Conservation (phyloP, 768 basidiomycete species). For the Hygrocybe coccinea region DNA sequence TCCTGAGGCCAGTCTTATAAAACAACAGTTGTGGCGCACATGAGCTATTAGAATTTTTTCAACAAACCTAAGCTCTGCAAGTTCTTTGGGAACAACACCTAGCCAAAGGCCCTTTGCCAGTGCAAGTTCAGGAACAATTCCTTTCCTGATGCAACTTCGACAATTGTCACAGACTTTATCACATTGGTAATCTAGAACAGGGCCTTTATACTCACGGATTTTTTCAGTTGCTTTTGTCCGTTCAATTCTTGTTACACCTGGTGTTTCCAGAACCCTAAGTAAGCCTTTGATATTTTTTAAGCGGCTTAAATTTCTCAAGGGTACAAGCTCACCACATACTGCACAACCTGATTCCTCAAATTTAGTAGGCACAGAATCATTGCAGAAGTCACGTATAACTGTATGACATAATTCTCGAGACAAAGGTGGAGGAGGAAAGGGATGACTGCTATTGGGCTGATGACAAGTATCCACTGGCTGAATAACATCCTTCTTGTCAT, state of each 20-base stretch:
- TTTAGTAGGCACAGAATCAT: neutral
- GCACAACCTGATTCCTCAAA: constrained; percentile 29
- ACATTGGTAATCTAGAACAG: constrained; percentile 13
- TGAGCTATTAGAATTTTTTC: constrained; percentile 24
- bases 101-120: constrained; percentile 32
- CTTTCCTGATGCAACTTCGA: constrained; percentile 1
- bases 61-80: constrained; percentile 20
- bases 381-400: constrained; percentile 2
- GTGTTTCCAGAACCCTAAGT: constrained; percentile 3
- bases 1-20: constrained; percentile 23
- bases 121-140: constrained; percentile 9
- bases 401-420: neutral
- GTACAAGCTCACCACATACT: constrained; percentile 25
- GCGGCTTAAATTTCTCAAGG: neutral
- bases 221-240: neutral
- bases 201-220: constrained; percentile 13
- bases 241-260: constrained; percentile 6
- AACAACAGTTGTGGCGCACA: constrained; percentile 24
- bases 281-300: constrained; percentile 7
- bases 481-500: too few relatives aligned
- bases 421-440: too few relatives aligned
- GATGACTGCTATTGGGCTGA: too few relatives aligned
- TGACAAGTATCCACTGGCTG: too few relatives aligned
- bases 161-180: constrained; percentile 10
- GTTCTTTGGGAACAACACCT: constrained; percentile 24